These are phyloP conservation scores for Aristolochia fimbriata DNA, from an alignment of 164 flowering plant species.

Conservation along the genomic window DNA sequence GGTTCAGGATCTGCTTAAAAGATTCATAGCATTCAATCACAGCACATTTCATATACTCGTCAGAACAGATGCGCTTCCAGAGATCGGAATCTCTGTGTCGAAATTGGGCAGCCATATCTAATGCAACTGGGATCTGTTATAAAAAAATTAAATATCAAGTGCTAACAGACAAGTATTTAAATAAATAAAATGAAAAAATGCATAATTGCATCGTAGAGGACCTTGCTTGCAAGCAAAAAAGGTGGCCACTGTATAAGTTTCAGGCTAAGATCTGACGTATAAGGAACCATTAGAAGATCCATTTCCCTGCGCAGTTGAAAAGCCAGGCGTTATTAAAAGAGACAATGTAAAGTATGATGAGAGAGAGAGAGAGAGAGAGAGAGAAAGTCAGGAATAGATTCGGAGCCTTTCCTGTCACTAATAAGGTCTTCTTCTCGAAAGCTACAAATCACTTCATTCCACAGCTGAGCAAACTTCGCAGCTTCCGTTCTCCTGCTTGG, in stretches of 20 bases:
- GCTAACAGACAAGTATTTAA: constrained; percentile 7
- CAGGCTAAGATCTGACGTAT: constrained; percentile 76
- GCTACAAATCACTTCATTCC: constrained; percentile 91
- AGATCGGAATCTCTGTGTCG: constrained; percentile 74
- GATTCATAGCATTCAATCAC: constrained; percentile 94
- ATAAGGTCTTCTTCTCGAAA: constrained; percentile 96
- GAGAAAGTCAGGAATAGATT: not conserved
- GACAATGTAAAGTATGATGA: not conserved
- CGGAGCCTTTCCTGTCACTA: constrained; percentile 73
- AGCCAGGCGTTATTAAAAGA: not conserved
- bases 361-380: not conserved
- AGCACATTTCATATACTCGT: constrained; percentile 96
- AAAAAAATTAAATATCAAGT: constrained; percentile 11
- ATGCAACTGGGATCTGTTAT: constrained; percentile 84
- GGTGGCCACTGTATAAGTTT: constrained; percentile 98
- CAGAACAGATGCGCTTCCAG: constrained; percentile 92
- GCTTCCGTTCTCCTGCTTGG: constrained; percentile 91
- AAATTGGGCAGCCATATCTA: constrained; percentile 94
- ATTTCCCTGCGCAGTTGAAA: constrained; percentile 59
- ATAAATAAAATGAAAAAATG: not conserved
- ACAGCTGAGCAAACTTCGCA: constrained; percentile 91
- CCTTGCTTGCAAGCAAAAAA: constrained; percentile 98
- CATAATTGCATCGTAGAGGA: constrained; percentile 11
- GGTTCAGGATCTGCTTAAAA: constrained; percentile 56
- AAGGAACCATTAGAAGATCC: constrained; percentile 91